Conservation (phyloP, 805 yeast species). For the Candida pini region DNA sequence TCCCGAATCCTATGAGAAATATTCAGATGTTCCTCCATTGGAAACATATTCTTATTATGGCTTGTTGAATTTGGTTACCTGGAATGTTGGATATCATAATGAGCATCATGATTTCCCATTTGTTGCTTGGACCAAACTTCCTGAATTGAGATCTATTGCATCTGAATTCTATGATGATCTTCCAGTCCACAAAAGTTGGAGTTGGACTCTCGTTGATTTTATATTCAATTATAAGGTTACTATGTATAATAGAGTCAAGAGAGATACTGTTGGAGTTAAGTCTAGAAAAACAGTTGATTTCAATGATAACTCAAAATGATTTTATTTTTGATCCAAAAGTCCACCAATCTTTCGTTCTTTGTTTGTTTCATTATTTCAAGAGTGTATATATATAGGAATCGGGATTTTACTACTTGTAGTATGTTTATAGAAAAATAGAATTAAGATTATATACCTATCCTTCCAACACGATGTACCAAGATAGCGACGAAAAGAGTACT, state of each 20-base stretch:
- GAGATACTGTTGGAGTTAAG: constrained; percentile 36
- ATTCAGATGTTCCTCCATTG: constrained; percentile 45
- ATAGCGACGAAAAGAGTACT: no score
- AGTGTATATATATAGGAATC: no score
- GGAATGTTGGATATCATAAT: constrained; percentile 93
- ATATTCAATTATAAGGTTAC: constrained; percentile 60
- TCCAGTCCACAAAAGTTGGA: constrained; percentile 76
- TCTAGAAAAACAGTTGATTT: constrained; percentile 28
- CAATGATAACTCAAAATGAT: constrained; percentile 28
- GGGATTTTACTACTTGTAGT: no score
- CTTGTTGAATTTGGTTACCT: constrained; percentile 64
- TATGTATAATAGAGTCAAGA: constrained; percentile 77
- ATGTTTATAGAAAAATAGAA: no score
- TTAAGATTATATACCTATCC: no score
- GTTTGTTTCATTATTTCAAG: no score
- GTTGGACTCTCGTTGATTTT: constrained; percentile 67
- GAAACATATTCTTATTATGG: constrained; percentile 93
- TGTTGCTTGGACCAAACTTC: constrained; percentile 82
- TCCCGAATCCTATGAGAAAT: constrained; percentile 27
- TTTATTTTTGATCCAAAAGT: no score
- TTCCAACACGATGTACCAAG: no score
- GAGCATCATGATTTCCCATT: constrained; percentile 96
- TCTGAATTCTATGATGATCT: constrained; percentile 76
- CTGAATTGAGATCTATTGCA: constrained; percentile 59
- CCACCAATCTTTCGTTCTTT: no score